phyloP scores from a whole-genome alignment of 164 flowering plant genomes.

The Berberis thunbergii region DNA sequence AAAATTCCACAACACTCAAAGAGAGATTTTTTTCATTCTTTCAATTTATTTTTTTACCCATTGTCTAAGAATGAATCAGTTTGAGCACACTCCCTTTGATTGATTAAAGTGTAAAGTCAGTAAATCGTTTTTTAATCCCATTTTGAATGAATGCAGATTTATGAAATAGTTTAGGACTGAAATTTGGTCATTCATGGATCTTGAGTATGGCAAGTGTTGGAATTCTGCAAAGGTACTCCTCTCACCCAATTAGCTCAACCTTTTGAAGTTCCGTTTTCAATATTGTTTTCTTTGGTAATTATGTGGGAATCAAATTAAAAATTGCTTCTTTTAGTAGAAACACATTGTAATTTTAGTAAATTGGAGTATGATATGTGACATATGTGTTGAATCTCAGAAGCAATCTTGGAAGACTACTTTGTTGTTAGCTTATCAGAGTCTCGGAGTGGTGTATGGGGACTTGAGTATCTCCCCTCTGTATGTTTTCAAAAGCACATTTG shows the following conservation, averaged over 20 bases:
- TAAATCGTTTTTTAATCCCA: too few relatives aligned
- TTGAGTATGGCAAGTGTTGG: slow-evolving; percentile 16
- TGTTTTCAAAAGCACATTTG: slow-evolving; percentile 78
- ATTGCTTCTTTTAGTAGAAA: too few relatives aligned
- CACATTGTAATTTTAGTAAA: too few relatives aligned
- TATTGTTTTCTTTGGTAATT: too few relatives aligned
- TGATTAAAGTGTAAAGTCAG: too few relatives aligned
- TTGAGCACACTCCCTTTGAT: too few relatives aligned
- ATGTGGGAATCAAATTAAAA: too few relatives aligned
- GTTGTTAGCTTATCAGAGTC: slow-evolving; percentile 76
- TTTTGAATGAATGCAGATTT: too few relatives aligned
- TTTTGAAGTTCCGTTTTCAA: not conserved
- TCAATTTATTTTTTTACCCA: too few relatives aligned
- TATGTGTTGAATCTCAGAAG: slow-evolving; percentile 35
- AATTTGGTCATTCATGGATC: slow-evolving; percentile 11
- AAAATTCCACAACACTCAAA: not conserved
- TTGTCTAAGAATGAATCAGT: too few relatives aligned
- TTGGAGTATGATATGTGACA: not conserved
- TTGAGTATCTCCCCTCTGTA: slow-evolving; percentile 82
- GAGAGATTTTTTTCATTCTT: not conserved
- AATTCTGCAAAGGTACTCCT: slow-evolving; percentile 21
- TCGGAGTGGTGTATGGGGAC: slow-evolving; percentile 92
- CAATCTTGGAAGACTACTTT: slow-evolving; percentile 64
- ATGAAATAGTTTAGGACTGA: not conserved
- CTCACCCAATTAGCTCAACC: not conserved